phyloP scores from a whole-genome alignment of 2,329 filamentous ascomycete genomes.

The Trichoderma pleuroti region DNA sequence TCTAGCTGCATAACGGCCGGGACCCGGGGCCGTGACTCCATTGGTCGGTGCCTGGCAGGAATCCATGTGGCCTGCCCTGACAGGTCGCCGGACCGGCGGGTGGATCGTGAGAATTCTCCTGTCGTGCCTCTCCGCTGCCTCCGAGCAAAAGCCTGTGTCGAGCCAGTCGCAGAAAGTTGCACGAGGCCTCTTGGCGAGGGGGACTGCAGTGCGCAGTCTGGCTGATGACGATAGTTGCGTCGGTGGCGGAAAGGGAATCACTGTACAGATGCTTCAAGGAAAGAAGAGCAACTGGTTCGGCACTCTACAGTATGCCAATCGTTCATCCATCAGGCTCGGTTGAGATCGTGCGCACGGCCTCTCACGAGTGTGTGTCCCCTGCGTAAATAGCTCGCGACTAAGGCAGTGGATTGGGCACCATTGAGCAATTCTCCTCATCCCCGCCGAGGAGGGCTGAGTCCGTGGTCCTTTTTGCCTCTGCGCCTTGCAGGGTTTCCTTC shows the following conservation, averaged over 20 bases:
- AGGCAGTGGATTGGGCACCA: not conserved
- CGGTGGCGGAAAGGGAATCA: not conserved
- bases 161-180: not conserved
- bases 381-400: not conserved
- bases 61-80: slow-evolving; percentile 39
- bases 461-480: not conserved
- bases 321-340: not conserved
- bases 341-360: not conserved
- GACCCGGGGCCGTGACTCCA: slow-evolving; percentile 21
- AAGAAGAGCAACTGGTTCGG: not conserved
- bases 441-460: not conserved
- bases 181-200: not conserved
- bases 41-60: slow-evolving; percentile 43
- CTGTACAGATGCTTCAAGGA: not conserved
- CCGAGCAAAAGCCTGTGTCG: not conserved
- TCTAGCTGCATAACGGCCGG: slow-evolving; percentile 27
- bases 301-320: not conserved
- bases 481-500: slow-evolving; percentile 11
- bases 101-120: slow-evolving; percentile 15
- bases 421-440: not conserved
- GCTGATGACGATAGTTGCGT: not conserved
- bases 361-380: not conserved
- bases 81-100: slow-evolving; percentile 26
- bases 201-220: not conserved
- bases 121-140: slow-evolving; percentile 1